Base-by-base conservation (phyloP, 192 early-diverging fungal genomes). In the Umbelopsis isabellina region DNA sequence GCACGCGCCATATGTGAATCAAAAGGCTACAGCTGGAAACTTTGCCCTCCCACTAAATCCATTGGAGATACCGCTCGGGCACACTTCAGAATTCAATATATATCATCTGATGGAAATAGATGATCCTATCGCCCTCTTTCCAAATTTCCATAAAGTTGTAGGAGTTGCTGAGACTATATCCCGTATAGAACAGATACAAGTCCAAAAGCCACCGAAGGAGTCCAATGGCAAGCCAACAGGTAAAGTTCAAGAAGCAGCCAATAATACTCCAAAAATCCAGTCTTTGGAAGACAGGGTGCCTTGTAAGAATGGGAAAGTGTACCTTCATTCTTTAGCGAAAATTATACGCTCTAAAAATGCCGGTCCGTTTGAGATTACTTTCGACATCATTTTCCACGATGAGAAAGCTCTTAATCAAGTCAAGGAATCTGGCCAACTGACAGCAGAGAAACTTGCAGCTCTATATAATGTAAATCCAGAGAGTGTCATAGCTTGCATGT, bases 311-410 rank as follows among this genome's bases (percentile, higher is more conserved):
- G 68, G 37, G 22, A 52, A 53, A n/a, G 51, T 52, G 6, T 69
- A 64, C 23, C 21, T 71, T 5, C 30, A 65, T 18, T 37, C 50
- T 5, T 10, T 71, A 33, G 52, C 70, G 7, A 45, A 25, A 37
- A 27, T 71, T 3, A 71, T 71, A 16, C 70, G 70, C 2, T 64
- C 53, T 55, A 71, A 71, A 45, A 71, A 71, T 65, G 53, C 70
- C 6, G 70, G 70, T 4, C 70, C 70, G 6, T 71, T 71, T 49
- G 70, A 71, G 25, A 9, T 71, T 4, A 71, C 70, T 21, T 71
- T 71, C 46, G 70, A 71, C 30, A 25, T 71, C 8, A 64, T 71
- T n/a, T 71, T 71, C 23, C 25, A 71, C 2, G 70, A 64, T 3
- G 46, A 27, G 50, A 45, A 61, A 18, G 8, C 13, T 9, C 23